These are phyloP conservation scores for Conidiobolus coronatus DNA, from an alignment of 371 early-diverging fungal species.

Conservation along the genomic window DNA sequence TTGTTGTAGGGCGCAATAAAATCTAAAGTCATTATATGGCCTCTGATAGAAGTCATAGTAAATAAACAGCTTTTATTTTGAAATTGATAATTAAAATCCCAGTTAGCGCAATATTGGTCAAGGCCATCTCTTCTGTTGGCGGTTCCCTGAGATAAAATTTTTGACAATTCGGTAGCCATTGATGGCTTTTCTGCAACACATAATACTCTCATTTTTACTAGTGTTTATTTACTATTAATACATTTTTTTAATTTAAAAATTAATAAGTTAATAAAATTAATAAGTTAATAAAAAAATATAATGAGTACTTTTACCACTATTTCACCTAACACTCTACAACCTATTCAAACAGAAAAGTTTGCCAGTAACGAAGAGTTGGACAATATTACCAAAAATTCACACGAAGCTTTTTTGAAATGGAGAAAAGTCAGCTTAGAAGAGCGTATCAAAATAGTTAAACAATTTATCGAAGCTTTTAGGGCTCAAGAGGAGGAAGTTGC, in stretches of 20 bases:
- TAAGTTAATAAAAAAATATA: too few species aligned
- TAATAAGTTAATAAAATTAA: too few species aligned
- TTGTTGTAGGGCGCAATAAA: slow-evolving; percentile 28
- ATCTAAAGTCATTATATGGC: slow-evolving; percentile 47
- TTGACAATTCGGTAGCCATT: slow-evolving; percentile 78
- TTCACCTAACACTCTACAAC: slow-evolving; percentile 4
- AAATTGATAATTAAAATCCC: slow-evolving; percentile 21
- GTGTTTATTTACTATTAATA: too few species aligned
- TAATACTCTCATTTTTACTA: slow-evolving; percentile 34
- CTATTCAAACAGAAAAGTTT: slow-evolving; percentile 5
- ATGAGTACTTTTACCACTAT: slow-evolving; percentile 4
- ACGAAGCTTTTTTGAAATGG: slow-evolving; percentile 23
- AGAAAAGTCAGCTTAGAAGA: slow-evolving; percentile 20
- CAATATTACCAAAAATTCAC: slow-evolving; percentile 16
- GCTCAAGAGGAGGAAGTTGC: slow-evolving; percentile 30
- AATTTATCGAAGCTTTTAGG: slow-evolving; percentile 30
- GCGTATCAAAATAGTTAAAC: slow-evolving; percentile 23
- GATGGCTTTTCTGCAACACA: slow-evolving; percentile 99
- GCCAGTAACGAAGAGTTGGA: slow-evolving; percentile 18
- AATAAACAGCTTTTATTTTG: slow-evolving; percentile 8
- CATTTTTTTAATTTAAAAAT: too few species aligned
- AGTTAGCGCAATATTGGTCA: slow-evolving; percentile 54
- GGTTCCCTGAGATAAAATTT: slow-evolving; percentile 17
- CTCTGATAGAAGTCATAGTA: slow-evolving; percentile 65
- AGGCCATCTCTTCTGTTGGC: too few species aligned